phyloP scores from a whole-genome alignment of 2,329 filamentous ascomycete species.

The Dothistroma septosporum region DNA sequence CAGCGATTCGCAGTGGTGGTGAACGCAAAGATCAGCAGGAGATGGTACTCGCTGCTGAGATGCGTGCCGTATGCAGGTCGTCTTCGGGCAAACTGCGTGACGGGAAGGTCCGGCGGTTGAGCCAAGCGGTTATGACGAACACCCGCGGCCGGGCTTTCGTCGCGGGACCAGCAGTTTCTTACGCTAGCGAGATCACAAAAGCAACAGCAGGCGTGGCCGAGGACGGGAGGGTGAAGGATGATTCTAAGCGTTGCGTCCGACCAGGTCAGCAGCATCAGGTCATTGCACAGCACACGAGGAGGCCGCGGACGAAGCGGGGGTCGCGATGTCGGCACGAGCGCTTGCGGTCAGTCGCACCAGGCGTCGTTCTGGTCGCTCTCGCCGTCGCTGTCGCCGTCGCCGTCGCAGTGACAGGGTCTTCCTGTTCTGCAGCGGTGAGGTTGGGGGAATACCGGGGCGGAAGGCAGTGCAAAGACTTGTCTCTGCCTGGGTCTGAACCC shows the following conservation, averaged over 20 bases:
- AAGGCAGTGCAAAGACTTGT: slow-evolving; percentile 1
- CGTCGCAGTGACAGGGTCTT: background rate
- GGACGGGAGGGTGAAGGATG: too few species aligned
- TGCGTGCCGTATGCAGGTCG: background rate
- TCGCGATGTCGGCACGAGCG: background rate
- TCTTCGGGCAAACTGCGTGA: background rate
- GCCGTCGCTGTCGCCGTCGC: background rate
- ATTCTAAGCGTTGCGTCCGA: background rate
- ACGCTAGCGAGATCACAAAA: background rate
- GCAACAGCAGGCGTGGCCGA: background rate
- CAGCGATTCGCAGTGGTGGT: background rate
- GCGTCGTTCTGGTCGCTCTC: background rate
- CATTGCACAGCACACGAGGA: background rate
- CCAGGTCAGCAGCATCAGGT: background rate
- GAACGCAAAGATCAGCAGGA: slow-evolving; percentile 2
- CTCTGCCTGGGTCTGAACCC: background rate
- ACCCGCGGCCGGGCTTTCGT: background rate
- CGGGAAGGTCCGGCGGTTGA: background rate
- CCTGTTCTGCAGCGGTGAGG: background rate
- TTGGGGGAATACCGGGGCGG: background rate
- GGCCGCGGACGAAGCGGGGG: background rate
- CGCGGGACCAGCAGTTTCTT: background rate
- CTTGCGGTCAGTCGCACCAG: background rate
- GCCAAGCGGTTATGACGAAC: background rate
- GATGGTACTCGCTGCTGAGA: background rate